Base-by-base conservation (phyloP, 1,139 yeast genomes). In the Saccharomycopsis hybrid region DNA sequence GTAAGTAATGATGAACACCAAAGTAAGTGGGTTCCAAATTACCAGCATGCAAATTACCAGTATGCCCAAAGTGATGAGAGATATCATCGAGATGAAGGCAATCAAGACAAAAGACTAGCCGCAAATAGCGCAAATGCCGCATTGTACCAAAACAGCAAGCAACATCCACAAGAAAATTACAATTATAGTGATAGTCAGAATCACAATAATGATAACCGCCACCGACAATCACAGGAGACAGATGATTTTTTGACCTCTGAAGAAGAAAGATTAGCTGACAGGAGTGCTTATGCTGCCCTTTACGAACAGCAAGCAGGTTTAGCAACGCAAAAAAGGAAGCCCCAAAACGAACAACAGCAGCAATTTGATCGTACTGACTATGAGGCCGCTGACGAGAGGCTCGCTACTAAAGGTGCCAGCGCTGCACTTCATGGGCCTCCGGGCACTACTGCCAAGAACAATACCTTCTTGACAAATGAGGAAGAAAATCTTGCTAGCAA, bases 401-500 rank as follows among this genome's bases (percentile, higher is more conserved):
- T 29, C 13, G 35, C 35, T 31, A 11, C 7, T 31, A 11, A 31
- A 7, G 35, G 35, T 31, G 35, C 35, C 11, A 11, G 35, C 11
- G 35, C 35, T 31, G 35, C 35, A 7, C 35, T 31, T 31, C 35
- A 31, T 31, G 44, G 29, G 18, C 44, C 44, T 8, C 9, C 9
- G 36, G n/a, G 3, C n/a, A 32, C 9, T 32, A 37, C 3, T 24
- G 11, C 4, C 3, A 41, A 29, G 24, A n/a, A 3, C 9, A 2
- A 11, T 8, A 18, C 13, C 3, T 13, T 11, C 18, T 27, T 41
- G 30, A 25, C 13, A 2, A 41, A 41, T 9, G 5, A 29, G n/a
- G 44, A 42, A 42, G 37, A 42, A n/a, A 9, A 13, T 11, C 27
- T 42, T 11, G 44, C 44, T 31, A 94, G 28, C 24, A 9, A 8